phyloP scores from a whole-genome alignment of 495 filamentous ascomycete genomes.

The Penicillium crystallinum region DNA sequence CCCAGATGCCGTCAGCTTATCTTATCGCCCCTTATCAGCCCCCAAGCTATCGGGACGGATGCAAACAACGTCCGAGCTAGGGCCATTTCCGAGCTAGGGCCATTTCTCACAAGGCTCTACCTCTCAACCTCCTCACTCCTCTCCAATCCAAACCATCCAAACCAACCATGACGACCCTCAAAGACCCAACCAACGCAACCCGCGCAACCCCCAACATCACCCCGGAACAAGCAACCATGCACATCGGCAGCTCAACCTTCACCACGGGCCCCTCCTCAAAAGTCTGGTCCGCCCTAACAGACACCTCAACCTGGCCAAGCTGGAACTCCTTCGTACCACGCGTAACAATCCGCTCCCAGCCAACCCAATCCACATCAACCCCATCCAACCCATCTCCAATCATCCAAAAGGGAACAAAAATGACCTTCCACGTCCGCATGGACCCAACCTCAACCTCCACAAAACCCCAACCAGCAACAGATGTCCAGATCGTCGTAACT shows the following conservation, averaged over 20 bases:
- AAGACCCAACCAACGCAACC: conserved; percentile 19
- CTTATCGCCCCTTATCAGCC: conserved; percentile 1
- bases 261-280: conserved; percentile 29
- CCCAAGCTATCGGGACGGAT: conserved; percentile 4
- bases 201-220: conserved; percentile 34
- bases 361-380: neutral
- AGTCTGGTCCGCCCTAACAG: conserved; percentile 34
- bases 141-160: too few species aligned
- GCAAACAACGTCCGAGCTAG: conserved; percentile 1
- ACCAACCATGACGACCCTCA: conserved; percentile 14
- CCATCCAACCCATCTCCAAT: conserved; percentile 15
- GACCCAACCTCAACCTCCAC: conserved; percentile 24
- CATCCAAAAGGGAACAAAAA: conserved; percentile 30
- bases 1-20: neutral
- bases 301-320: conserved; percentile 39
- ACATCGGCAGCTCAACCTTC: conserved; percentile 30
- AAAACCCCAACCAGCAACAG: conserved; percentile 24
- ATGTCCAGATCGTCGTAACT: conserved; percentile 22
- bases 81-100: too few species aligned
- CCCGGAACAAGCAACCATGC: conserved; percentile 23
- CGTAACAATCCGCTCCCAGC: conserved; percentile 38
- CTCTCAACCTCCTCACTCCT: neutral
- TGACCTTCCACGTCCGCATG: conserved; percentile 44
- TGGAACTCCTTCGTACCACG: conserved; percentile 44
- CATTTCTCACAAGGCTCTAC: too few species aligned